Evolutionary conservation across 768 basidiomycete species (phyloP), one percentile per base, ranked within the genome.

Genomic region (Postia placenta): DNA sequence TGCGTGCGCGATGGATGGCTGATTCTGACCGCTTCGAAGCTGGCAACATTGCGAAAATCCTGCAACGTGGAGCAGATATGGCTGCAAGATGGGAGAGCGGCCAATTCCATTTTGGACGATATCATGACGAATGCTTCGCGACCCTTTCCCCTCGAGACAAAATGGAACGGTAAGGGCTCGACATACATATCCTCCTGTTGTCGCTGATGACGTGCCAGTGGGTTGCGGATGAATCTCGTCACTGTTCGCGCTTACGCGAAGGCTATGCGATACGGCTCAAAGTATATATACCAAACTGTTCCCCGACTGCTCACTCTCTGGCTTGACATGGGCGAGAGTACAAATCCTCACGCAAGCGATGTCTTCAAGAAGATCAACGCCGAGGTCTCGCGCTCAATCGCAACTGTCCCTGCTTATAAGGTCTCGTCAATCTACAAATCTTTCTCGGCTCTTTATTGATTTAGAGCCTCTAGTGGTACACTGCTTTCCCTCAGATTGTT

Each of bases 401-500:
- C 69, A 36, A 73, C 72, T 1, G 71, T 88, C 1, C 87, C 94
- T 0, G 73, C 75, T 1, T 97, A 89, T 68, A 94, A 94, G 72
- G 94, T 82, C 46, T 50, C 69, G 49, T 14, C 5, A 41, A 28
- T 39, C 2, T 15, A n/a, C 5, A 33, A 15, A 15, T 7, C 9
- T 33, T 15, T 15, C 15, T 15, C 7, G 15, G 30, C 30, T 7
- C 9, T 7, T 15, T 33, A 15, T 7, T 15, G 15, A 7, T 7
- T 33, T 15, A 15, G 30, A 7, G 17, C 20, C 50, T 36, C 14
- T 41, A 98, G 93, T 98, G 95, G 92, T 87, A 83, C 56, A 93
- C 88, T 0, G 94, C 92, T 1, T 94, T 97, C 54, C 93, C 94
- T 2, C 96, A 98, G 72, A 90, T 98, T 45, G 92, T 94, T 12